Conservation (phyloP, 2,329 filamentous ascomycete species). For the Hortaea werneckii region DNA sequence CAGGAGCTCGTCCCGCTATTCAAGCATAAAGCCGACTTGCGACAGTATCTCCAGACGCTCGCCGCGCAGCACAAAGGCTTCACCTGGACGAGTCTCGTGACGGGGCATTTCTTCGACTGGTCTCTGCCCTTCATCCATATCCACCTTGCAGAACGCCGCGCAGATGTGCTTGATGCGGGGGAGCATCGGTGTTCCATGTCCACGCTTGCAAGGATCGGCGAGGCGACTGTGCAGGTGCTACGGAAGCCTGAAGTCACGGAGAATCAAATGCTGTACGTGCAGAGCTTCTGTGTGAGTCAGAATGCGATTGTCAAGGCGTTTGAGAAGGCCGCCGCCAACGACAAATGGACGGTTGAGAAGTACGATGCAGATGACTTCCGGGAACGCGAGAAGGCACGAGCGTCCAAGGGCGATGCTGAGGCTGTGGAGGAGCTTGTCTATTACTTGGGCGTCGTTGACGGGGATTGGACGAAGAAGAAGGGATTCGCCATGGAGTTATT, state of each 20-base stretch:
- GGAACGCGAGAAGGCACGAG: slow-evolving; percentile 24
- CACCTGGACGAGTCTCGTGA: slow-evolving; percentile 51
- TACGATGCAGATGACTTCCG: slow-evolving; percentile 25
- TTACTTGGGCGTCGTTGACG: slow-evolving; percentile 22
- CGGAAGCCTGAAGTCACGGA: slow-evolving; percentile 41
- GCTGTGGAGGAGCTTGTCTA: slow-evolving; percentile 21
- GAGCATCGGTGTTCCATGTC: slow-evolving; percentile 42
- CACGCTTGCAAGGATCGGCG: slow-evolving; percentile 42
- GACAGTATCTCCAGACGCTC: slow-evolving; percentile 43
- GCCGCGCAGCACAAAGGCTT: slow-evolving; percentile 31
- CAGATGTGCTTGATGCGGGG: slow-evolving; percentile 48
- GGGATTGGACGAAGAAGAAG: slow-evolving; percentile 25
- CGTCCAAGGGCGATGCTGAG: slow-evolving; percentile 26
- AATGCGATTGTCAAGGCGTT: slow-evolving; percentile 45
- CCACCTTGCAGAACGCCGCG: slow-evolving; percentile 39
- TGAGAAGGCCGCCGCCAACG: slow-evolving; percentile 41
- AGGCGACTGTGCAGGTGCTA: slow-evolving; percentile 43
- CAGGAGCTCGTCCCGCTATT: slow-evolving; percentile 42
- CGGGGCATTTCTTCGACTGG: slow-evolving; percentile 54
- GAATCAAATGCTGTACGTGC: slow-evolving; percentile 49
- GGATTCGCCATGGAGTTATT: slow-evolving; percentile 32
- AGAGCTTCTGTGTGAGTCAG: slow-evolving; percentile 49
- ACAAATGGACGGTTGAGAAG: slow-evolving; percentile 41
- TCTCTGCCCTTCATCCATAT: slow-evolving; percentile 46
- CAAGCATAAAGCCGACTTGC: slow-evolving; percentile 35